phyloP scores from a whole-genome alignment of 257 asterid species.

The Knoxia roxburghii region DNA sequence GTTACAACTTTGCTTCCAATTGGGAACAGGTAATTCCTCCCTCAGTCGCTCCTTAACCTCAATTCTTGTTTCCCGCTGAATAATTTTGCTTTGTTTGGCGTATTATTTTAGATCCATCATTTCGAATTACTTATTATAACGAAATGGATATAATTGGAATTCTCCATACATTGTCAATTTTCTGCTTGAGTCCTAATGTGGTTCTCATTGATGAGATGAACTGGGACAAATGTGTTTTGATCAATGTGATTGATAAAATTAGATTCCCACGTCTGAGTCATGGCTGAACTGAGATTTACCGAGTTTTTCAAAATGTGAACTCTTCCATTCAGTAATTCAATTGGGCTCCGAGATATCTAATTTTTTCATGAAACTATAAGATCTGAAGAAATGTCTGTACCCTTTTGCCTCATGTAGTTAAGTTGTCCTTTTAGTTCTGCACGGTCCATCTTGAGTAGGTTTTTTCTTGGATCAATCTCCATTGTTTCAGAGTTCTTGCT shows the following conservation, averaged over 20 bases:
- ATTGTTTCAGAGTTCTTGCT: neutral
- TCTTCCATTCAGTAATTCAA: neutral
- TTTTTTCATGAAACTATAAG: neutral
- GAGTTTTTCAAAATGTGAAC: neutral
- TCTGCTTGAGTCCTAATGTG: neutral
- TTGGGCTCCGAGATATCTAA: neutral
- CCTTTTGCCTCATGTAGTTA: neutral
- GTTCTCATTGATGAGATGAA: neutral
- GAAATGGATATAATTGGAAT: neutral
- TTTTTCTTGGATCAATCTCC: neutral
- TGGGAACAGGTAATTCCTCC: constrained; percentile 76
- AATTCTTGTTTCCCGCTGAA: neutral
- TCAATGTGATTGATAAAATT: neutral
- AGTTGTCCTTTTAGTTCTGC: neutral
- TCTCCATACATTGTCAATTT: neutral
- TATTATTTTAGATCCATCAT: constrained; percentile 9
- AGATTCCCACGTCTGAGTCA: neutral
- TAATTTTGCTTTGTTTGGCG: neutral
- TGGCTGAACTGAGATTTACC: neutral
- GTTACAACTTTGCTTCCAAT: constrained; percentile 89
- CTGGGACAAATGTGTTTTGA: neutral
- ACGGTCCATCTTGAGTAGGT: neutral
- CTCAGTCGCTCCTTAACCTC: neutral
- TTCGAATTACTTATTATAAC: neutral
- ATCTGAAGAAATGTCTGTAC: neutral